Evolutionary conservation across 1,284 basidiomycete genomes (phyloP), one percentile per base, ranked within the genome.

Genomic region (Cryptococcus deneoformans): DNA sequence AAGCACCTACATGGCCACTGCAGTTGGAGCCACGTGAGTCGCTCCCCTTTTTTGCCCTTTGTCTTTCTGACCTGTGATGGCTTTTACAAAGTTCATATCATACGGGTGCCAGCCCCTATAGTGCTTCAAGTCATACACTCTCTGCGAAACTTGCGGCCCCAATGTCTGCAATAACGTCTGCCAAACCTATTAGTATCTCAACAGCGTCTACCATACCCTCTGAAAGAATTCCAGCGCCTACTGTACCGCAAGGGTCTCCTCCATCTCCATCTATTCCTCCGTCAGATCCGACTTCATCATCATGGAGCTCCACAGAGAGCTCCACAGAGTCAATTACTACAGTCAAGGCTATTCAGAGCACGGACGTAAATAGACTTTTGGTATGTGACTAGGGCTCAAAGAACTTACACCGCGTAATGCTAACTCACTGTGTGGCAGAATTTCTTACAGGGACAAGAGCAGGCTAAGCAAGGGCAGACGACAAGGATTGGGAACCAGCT

Each of bases 361-460:
- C 52, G 9, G 45, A 71, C 50, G 52, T 69, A 4, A 60, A 64
- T 43, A 57, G 67, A 20, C 44, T 72, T 24, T 46, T 71, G 46
- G 69, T 69, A 44, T 60, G 66, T 61, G 6, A 35, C 24, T 37
- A 45, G 12, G 20, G 29, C 9, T 39, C 37, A 24, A 11, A 12
- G 34, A 43, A 6, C 20, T 45, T 11, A 36, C 16, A 34, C 10
- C 11, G 14, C 11, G 20, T 16, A 14, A 16, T 42, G 40, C 8
- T 50, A 11, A 45, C 24, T 56, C 6, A 20, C 10, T 48, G 6
- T 12, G 29, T 52, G 8, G 35, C 51, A 65, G 66, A 71, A 76
- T 61, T 73, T 70, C 54, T 56, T 76, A 7, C 69, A 74, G 49
- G 73, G 74, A 14, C 71, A 76, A 58, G 75, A 74, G 38, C 56